phyloP scores from a whole-genome alignment of 331 rosid species.

The Pyracantha coccinea region DNA sequence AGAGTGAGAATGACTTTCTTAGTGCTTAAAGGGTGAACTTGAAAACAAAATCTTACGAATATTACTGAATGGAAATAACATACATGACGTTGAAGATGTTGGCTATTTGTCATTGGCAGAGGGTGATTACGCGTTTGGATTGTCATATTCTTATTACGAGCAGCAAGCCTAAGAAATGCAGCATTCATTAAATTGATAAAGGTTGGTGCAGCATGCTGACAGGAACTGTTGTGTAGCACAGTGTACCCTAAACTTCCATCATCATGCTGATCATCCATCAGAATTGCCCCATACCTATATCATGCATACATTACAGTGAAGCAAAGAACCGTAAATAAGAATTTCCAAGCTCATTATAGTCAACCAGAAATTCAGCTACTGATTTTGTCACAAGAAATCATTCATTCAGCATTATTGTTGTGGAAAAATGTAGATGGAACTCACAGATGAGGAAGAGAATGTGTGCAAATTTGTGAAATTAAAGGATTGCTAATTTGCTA shows the following conservation, averaged over 20 bases:
- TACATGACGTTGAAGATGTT: slow-evolving; percentile 85
- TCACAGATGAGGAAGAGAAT: neutral
- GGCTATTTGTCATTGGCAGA: slow-evolving; percentile 87
- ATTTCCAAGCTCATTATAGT: neutral
- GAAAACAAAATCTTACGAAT: neutral
- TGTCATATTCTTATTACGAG: slow-evolving; percentile 57
- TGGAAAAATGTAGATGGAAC: neutral
- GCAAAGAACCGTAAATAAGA: neutral
- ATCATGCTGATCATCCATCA: slow-evolving; percentile 66
- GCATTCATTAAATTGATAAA: slow-evolving; percentile 88
- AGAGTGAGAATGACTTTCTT: neutral
- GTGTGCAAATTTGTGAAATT: neutral
- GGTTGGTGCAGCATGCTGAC: slow-evolving; percentile 94
- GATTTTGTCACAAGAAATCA: neutral
- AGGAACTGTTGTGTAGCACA: slow-evolving; percentile 79
- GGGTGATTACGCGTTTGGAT: slow-evolving; percentile 90
- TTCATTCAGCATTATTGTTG: neutral
- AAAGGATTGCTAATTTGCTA: neutral
- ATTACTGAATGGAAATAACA: slow-evolving; percentile 9
- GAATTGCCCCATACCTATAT: slow-evolving; percentile 87
- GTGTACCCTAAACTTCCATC: slow-evolving; percentile 97
- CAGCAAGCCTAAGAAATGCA: slow-evolving; percentile 64
- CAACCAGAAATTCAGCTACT: neutral
- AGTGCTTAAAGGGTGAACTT: neutral
- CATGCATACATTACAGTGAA: slow-evolving; percentile 15